phyloP scores from a whole-genome alignment of 805 yeast species.

The Metschnikowia kofuensis region DNA sequence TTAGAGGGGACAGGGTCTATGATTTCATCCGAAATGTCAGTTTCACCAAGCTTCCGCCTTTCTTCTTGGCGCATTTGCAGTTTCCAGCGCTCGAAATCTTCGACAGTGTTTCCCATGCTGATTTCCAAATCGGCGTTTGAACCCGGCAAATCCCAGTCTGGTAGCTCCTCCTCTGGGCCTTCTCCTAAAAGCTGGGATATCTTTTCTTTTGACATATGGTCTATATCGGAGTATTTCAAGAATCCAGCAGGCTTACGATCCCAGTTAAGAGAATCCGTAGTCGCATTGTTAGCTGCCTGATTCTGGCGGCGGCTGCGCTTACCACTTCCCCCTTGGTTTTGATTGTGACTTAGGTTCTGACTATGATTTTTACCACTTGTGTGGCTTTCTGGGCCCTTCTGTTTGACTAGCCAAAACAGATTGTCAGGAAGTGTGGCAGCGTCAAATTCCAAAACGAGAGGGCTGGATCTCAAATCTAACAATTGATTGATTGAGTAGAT shows the following conservation, averaged over 20 bases:
- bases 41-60: constrained; percentile 44
- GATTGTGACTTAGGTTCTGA: background rate
- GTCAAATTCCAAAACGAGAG: constrained; percentile 31
- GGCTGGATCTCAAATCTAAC: constrained; percentile 32
- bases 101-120: constrained; percentile 50
- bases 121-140: constrained; percentile 19
- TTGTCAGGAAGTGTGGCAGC: constrained; percentile 41
- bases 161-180: constrained; percentile 31
- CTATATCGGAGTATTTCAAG: constrained; percentile 24
- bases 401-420: constrained; percentile 48
- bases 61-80: constrained; percentile 51
- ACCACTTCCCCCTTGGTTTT: constrained; percentile 9
- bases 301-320: constrained; percentile 16
- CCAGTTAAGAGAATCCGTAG: constrained; percentile 26
- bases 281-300: constrained; percentile 8
- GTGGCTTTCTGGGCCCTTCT: constrained; percentile 1
- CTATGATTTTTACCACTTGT: constrained; percentile 3
- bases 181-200: constrained; percentile 38
- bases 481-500: constrained; percentile 30
- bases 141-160: constrained; percentile 40
- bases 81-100: constrained; percentile 62
- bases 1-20: constrained; percentile 23
- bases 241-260: constrained; percentile 27
- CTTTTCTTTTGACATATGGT: constrained; percentile 30
- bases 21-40: constrained; percentile 9